Evolutionary conservation across 2,329 filamentous ascomycete species (phyloP).

Genomic region (Trichophyton equinum): DNA sequence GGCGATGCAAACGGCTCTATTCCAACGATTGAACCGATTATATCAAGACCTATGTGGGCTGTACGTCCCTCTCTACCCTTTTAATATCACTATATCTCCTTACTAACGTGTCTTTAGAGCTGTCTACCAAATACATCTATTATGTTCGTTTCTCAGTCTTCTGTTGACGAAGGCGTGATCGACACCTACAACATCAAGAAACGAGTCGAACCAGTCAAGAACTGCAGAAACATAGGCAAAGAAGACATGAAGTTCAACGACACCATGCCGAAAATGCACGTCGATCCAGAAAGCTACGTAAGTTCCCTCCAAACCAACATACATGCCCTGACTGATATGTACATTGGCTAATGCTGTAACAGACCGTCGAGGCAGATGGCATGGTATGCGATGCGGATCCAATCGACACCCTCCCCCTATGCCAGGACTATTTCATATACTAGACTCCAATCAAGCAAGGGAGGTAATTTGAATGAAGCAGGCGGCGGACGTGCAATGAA

Average conservation of each 20-base stretch:
- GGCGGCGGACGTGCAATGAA: not conserved
- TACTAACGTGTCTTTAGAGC: not conserved
- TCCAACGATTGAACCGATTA: conserved; percentile 72
- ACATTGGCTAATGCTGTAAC: conserved; percentile 2
- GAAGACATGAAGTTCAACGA: conserved; percentile 85
- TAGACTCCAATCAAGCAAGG: conserved; percentile 26
- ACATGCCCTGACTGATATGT: not conserved
- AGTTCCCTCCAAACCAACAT: conserved; percentile 16
- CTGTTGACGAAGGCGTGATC: conserved; percentile 54
- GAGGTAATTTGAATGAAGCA: not conserved
- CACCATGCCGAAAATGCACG: conserved; percentile 69
- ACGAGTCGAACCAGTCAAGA: conserved; percentile 64
- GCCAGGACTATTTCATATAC: conserved; percentile 67
- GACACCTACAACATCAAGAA: conserved; percentile 64
- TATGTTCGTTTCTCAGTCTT: conserved; percentile 68
- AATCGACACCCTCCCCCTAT: conserved; percentile 56
- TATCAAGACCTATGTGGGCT: conserved; percentile 78
- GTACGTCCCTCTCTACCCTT: conserved; percentile 19
- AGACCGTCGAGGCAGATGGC: conserved; percentile 71
- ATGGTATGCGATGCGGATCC: conserved; percentile 61
- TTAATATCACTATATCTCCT: not conserved
- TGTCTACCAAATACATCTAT: conserved; percentile 59
- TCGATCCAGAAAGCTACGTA: conserved; percentile 80
- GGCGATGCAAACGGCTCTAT: conserved; percentile 75
- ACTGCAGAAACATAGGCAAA: conserved; percentile 65